phyloP scores from a whole-genome alignment of 2,329 filamentous ascomycete species.

The Cytospora leucostoma region DNA sequence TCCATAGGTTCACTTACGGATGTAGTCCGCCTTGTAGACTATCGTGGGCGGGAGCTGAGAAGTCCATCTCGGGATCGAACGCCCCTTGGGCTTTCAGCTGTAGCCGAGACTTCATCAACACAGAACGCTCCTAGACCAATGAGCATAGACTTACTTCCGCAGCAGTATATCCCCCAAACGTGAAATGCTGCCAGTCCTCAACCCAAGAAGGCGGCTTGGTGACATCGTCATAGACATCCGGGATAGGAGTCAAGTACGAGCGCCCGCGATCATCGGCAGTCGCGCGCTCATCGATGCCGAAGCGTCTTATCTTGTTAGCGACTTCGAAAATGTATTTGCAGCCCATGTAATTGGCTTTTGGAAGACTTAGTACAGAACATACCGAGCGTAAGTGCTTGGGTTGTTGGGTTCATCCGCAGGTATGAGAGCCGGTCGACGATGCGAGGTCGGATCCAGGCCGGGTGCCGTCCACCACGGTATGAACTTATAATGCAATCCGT shows the following conservation, averaged over 20 bases:
- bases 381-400: not conserved
- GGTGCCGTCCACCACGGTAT: not conserved
- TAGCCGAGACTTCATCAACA: not conserved
- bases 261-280: not conserved
- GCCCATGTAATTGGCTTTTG: not conserved
- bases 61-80: not conserved
- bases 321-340: not conserved
- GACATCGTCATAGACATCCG: not conserved
- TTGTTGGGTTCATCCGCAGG: not conserved
- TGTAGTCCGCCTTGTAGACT: not conserved
- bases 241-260: not conserved
- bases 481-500: not conserved
- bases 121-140: not conserved
- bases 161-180: not conserved
- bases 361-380: not conserved
- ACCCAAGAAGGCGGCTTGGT: not conserved
- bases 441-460: not conserved
- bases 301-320: not conserved
- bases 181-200: not conserved
- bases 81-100: not conserved
- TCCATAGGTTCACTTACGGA: not conserved
- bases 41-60: not conserved
- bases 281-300: not conserved
- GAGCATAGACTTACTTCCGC: not conserved
- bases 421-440: not conserved